phyloP scores from a whole-genome alignment of 2,329 filamentous ascomycete genomes.

The Talaromyces sp. region DNA sequence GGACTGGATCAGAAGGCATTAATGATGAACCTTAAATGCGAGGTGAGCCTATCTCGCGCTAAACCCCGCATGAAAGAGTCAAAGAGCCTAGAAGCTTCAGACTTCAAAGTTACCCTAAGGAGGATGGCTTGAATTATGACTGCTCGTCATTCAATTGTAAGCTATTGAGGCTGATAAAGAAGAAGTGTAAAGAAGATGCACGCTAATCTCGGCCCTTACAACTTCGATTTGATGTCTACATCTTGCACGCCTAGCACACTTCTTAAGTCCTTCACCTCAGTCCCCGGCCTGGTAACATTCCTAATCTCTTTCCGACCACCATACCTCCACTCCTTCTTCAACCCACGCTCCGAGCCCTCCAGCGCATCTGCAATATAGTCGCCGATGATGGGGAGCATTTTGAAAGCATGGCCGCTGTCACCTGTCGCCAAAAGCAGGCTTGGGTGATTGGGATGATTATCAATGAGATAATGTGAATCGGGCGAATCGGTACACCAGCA shows the following conservation, averaged over 20 bases:
- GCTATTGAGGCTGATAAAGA: neutral
- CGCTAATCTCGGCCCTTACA: neutral
- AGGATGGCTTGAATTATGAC: no score
- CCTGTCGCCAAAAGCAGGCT: slow-evolving; percentile 23
- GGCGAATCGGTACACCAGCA: slow-evolving; percentile 59
- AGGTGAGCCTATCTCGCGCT: neutral
- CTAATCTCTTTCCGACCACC: slow-evolving; percentile 8
- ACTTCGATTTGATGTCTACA: neutral
- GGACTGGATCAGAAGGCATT: neutral
- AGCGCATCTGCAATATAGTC: slow-evolving; percentile 15
- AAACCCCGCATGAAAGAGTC: neutral
- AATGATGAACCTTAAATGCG: neutral
- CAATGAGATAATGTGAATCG: slow-evolving; percentile 54
- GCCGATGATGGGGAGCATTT: slow-evolving; percentile 16
- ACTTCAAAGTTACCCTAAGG: no score
- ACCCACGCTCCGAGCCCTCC: slow-evolving; percentile 9
- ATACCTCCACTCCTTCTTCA: slow-evolving; percentile 14
- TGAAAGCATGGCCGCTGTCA: slow-evolving; percentile 15
- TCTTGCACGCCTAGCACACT: neutral
- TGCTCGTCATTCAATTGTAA: neutral
- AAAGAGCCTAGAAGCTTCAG: neutral
- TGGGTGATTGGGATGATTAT: slow-evolving; percentile 35
- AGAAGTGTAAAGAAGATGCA: neutral
- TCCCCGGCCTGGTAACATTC: slow-evolving; percentile 11
- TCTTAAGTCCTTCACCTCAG: slow-evolving; percentile 11